These are phyloP conservation scores for Mycena galericulata DNA, from an alignment of 768 basidiomycete species.

Conservation along the genomic window DNA sequence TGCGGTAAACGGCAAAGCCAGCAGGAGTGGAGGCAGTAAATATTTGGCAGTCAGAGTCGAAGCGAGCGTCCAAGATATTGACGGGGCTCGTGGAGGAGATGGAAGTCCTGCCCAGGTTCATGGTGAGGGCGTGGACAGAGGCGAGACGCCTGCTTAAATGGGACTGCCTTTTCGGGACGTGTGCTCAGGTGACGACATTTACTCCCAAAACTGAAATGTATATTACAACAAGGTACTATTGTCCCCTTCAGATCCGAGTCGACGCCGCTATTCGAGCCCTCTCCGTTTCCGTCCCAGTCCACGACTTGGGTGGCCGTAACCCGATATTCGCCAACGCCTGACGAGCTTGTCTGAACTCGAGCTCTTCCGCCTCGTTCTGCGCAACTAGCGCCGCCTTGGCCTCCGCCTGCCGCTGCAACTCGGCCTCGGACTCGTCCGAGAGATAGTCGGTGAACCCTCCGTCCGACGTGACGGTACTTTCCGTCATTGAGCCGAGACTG, in stretches of 20 bases:
- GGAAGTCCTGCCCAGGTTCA: conserved; percentile 90
- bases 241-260: conserved; percentile 20
- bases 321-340: conserved; percentile 82
- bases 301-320: conserved; percentile 68
- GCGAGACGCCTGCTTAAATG: background rate
- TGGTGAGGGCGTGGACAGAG: conserved; percentile 46
- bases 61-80: conserved; percentile 80
- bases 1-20: conserved; percentile 86
- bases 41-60: conserved; percentile 84
- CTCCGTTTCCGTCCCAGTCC: conserved; percentile 15
- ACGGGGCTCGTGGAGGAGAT: conserved; percentile 83
- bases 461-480: conserved; percentile 85
- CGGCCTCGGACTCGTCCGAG: conserved; percentile 93
- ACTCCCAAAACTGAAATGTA: background rate
- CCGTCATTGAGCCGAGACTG: conserved; percentile 72
- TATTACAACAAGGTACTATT: conserved; percentile 9
- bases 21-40: conserved; percentile 84
- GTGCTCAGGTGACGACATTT: background rate
- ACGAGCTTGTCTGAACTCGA: conserved; percentile 84
- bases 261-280: conserved; percentile 25
- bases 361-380: conserved; percentile 84
- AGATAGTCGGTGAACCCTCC: conserved; percentile 92
- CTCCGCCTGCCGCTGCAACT: conserved; percentile 88
- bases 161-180: background rate
- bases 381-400: conserved; percentile 80